Percentiles rank a stretch among this genome's conserved stretches.
These are phyloP conservation scores for Pythium myriotylum DNA, from an alignment of 352 stramenopile genomes.

Conservation along the genomic window DNA sequence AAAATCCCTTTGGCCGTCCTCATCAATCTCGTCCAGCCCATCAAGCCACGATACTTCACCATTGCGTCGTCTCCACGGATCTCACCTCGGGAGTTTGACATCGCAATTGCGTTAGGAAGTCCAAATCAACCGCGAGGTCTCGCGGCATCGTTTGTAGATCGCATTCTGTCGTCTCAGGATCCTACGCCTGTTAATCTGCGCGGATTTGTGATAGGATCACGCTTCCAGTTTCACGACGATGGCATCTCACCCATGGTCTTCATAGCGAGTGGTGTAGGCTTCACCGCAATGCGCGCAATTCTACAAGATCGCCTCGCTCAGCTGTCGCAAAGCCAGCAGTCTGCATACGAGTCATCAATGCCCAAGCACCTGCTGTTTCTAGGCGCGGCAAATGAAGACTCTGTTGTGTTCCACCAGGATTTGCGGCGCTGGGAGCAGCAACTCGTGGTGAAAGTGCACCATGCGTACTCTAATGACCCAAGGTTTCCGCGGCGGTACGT, in stretches of 20 bases:
- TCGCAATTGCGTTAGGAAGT: constrained; percentile 88
- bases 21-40: constrained; percentile 72
- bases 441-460: constrained; percentile 32
- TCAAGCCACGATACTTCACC: constrained; percentile 93
- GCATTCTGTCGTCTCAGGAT: constrained; percentile 37
- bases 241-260: constrained; percentile 83
- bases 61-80: constrained; percentile 89
- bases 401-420: constrained; percentile 41
- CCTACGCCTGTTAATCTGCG: constrained; percentile 62
- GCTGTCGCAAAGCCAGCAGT: background rate
- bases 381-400: constrained; percentile 30
- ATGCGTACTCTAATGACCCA: constrained; percentile 30
- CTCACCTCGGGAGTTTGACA: constrained; percentile 76
- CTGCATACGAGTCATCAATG: background rate
- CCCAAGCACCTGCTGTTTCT: constrained; percentile 40
- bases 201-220: constrained; percentile 87
- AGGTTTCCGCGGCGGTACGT: constrained; percentile 23
- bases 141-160: constrained; percentile 29
- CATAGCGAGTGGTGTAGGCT: constrained; percentile 92
- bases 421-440: constrained; percentile 34
- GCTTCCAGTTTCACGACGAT: constrained; percentile 87
- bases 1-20: constrained; percentile 74
- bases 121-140: constrained; percentile 33
- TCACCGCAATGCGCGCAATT: constrained; percentile 79
- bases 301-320: constrained; percentile 33